Evolutionary conservation across 352 stramenopile species (phyloP).

Genomic region (Halophytophthora batemanensis): DNA sequence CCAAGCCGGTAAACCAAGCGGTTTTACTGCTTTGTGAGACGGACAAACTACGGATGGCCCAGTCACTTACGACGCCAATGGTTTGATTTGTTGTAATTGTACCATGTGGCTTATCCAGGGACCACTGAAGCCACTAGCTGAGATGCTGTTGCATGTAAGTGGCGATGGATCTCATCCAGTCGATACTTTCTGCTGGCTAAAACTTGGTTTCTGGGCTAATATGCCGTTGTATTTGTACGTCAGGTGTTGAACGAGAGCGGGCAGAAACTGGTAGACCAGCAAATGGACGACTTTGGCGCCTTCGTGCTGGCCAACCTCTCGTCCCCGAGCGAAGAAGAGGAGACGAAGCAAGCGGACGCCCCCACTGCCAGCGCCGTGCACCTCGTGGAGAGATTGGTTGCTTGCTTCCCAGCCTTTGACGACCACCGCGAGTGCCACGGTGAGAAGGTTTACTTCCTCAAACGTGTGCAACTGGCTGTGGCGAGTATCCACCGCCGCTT

Average conservation of each 20-base stretch:
- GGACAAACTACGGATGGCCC: background rate
- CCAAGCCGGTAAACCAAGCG: constrained; percentile 49
- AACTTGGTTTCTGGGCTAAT: background rate
- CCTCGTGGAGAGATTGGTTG: constrained; percentile 52
- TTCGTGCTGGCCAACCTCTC: constrained; percentile 66
- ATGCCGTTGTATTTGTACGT: constrained; percentile 1
- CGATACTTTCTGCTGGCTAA: background rate
- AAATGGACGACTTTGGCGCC: constrained; percentile 61
- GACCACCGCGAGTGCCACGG: constrained; percentile 53
- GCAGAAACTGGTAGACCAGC: constrained; percentile 48
- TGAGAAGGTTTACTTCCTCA: constrained; percentile 58
- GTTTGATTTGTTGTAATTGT: too few species aligned
- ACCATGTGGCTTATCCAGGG: constrained; percentile 25
- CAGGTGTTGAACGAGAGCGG: constrained; percentile 60
- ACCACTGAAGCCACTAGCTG: constrained; percentile 58
- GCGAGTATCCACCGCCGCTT: constrained; percentile 62
- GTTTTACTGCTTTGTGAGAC: background rate
- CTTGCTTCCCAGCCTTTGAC: constrained; percentile 68
- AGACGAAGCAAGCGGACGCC: constrained; percentile 8
- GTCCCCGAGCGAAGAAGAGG: constrained; percentile 6
- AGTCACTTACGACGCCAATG: too few species aligned
- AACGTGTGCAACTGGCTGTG: constrained; percentile 64
- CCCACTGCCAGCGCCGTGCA: constrained; percentile 37
- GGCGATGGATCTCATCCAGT: background rate
- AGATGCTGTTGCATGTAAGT: constrained; percentile 46